These are phyloP conservation scores for Sesbania bispinosa DNA, from an alignment of 306 rosid species.

Conservation along the genomic window DNA sequence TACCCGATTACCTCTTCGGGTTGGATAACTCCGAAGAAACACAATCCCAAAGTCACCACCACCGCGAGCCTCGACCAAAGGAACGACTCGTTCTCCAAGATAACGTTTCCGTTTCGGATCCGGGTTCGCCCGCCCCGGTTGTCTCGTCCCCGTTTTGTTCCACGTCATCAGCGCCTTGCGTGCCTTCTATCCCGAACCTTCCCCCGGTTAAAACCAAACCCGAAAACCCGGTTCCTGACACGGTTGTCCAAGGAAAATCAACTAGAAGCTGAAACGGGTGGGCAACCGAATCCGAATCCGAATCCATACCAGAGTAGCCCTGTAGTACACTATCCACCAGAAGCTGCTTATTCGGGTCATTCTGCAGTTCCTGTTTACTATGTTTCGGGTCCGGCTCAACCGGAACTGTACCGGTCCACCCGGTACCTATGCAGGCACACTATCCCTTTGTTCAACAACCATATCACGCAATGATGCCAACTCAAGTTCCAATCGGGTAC, in stretches of 20 bases:
- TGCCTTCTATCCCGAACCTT: slow-evolving; percentile 56
- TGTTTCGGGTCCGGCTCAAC: slow-evolving; percentile 39
- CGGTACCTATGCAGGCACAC: slow-evolving; percentile 35
- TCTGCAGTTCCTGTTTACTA: slow-evolving; percentile 51
- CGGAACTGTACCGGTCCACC: slow-evolving; percentile 42
- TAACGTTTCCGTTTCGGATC: slow-evolving; percentile 62
- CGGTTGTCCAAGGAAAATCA: slow-evolving; percentile 36
- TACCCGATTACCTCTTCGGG: slow-evolving; percentile 91
- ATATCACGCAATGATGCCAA: slow-evolving; percentile 26
- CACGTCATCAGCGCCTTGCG: slow-evolving; percentile 48
- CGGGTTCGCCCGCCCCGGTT: slow-evolving; percentile 75
- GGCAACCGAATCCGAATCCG: slow-evolving; percentile 17
- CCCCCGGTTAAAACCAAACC: slow-evolving; percentile 78
- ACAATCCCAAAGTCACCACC: slow-evolving; percentile 10
- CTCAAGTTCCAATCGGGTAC: slow-evolving; percentile 58
- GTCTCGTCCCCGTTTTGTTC: slow-evolving; percentile 56
- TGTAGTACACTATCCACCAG: slow-evolving; percentile 39
- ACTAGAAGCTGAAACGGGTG: slow-evolving; percentile 29
- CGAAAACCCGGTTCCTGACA: slow-evolving; percentile 31
- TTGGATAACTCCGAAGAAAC: slow-evolving; percentile 68
- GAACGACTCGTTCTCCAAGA: slow-evolving; percentile 37
- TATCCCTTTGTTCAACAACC: slow-evolving; percentile 61
- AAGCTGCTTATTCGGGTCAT: slow-evolving; percentile 43
- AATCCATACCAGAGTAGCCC: slow-evolving; percentile 28
- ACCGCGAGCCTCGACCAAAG: slow-evolving; percentile 40